Evolutionary conservation across 2,329 filamentous ascomycete species (phyloP), one percentile per base, ranked within the genome.

Genomic region (Fonsecaea monophora): DNA sequence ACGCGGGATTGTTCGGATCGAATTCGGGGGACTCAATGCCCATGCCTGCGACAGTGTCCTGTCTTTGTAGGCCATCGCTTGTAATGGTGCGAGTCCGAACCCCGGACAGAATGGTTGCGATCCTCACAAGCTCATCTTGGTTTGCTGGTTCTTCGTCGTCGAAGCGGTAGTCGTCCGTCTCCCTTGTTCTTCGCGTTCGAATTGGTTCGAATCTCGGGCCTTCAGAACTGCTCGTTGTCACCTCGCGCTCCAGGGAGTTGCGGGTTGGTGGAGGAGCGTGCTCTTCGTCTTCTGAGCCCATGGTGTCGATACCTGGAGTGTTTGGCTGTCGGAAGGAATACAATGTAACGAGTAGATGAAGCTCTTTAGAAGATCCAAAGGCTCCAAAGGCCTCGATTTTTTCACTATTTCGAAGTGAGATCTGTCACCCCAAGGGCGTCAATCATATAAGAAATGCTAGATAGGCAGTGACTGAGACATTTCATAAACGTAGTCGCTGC

Each of bases 191-290:
- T 40, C 63, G 64, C 12, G 68, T 67, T n/a, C 68, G 68, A 34
- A 70, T 69, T 35, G 67, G 66, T 53, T 70, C 68, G 50, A 70
- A 70, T 25, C 34, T 18, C 13, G 64, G 68, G 2, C 64, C 64
- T 42, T 68, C 65, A 35, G 68, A 70, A 40, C 68, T 66, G 82
- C 83, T 55, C 82, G 83, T 66, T 13, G 64, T 63, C 10, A 66
- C 62, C 50, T 61, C 57, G 30, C 57, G 63, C 12, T 65, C 50
- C n/a, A 66, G 53, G 6, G 35, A 53, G 18, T 65, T 18, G 12
- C 40, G 37, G 5, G 30, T 35, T 35, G 53, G 53, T 4, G 50
- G 15, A 42, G 60, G 6, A 34, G 5, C 25, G 9, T 1, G 25
- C 10, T 35, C 42, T 12, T 66, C 64, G 18, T 58, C 37, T 42